Conservation (phyloP, 768 basidiomycete species). For the Rhodotorula paludigena region DNA sequence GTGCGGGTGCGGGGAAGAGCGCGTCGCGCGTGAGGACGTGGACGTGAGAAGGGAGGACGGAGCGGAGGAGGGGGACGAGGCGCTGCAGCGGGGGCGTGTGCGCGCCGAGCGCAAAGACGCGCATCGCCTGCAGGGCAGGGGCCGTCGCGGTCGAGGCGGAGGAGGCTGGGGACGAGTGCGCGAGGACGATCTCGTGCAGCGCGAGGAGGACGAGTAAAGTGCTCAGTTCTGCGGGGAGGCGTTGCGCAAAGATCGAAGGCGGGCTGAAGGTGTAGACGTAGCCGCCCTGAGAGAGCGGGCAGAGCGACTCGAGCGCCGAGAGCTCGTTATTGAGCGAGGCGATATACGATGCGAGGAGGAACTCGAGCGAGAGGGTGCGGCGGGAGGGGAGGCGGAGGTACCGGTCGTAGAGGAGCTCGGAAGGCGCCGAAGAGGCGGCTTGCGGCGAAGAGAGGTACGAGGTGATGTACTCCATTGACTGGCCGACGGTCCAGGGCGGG, state of each 20-base stretch:
- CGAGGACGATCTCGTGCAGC: background rate
- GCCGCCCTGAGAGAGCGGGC: constrained; percentile 3
- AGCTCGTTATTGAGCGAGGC: constrained; percentile 35
- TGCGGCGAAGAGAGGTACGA: background rate
- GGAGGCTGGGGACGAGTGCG: too few relatives aligned
- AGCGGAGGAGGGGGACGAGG: background rate
- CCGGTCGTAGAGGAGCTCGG: background rate
- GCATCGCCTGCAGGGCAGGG: constrained; percentile 12
- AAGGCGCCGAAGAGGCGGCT: background rate
- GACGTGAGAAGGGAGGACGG: constrained; percentile 2
- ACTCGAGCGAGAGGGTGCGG: constrained; percentile 29
- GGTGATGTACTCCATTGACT: background rate
- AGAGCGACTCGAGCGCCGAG: constrained; percentile 12
- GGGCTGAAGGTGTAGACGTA: constrained; percentile 41
- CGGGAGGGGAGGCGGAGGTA: constrained; percentile 7
- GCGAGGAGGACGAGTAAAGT: constrained; percentile 24
- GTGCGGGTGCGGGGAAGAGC: background rate
- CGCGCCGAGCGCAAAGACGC: constrained; percentile 34
- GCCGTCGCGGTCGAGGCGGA: background rate
- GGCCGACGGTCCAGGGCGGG: background rate
- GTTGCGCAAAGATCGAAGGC: constrained; percentile 38
- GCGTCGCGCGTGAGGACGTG: background rate
- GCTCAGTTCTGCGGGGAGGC: constrained; percentile 15
- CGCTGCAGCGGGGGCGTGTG: constrained; percentile 16
- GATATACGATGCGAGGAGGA: constrained; percentile 16